Percentiles rank a stretch among this genome's conserved stretches.
These are phyloP conservation scores for Salix suchowensis DNA, from an alignment of 345 rosid genomes.

Conservation along the genomic window DNA sequence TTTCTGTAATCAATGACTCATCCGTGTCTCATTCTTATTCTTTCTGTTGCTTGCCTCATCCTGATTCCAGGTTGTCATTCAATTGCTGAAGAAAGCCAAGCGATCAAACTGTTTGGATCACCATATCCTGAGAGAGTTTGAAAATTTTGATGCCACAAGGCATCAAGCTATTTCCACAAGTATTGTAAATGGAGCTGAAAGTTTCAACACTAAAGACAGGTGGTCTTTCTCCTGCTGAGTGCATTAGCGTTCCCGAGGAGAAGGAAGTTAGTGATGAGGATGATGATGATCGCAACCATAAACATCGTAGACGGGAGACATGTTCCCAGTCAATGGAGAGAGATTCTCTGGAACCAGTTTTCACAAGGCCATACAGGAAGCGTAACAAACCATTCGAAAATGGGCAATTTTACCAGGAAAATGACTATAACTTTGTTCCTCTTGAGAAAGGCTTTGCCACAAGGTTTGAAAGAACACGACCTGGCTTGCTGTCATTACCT, in stretches of 20 bases:
- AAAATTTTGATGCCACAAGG: slow-evolving; percentile 15
- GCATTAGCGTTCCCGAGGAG: slow-evolving; percentile 73
- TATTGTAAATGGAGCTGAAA: slow-evolving; percentile 35
- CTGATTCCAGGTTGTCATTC: slow-evolving; percentile 20
- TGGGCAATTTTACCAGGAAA: slow-evolving; percentile 55
- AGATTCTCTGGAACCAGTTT: slow-evolving; percentile 51
- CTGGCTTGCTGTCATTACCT: slow-evolving; percentile 38
- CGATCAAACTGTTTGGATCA: slow-evolving; percentile 1
- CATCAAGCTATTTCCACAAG: neutral
- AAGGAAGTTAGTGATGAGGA: slow-evolving; percentile 96
- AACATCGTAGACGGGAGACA: slow-evolving; percentile 75
- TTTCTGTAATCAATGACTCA: neutral
- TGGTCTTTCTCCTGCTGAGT: slow-evolving; percentile 61
- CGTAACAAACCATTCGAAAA: slow-evolving; percentile 55
- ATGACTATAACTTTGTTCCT: slow-evolving; percentile 33
- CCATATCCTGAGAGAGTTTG: slow-evolving; percentile 17
- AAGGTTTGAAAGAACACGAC: slow-evolving; percentile 59
- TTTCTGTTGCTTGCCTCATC: slow-evolving; percentile 1
- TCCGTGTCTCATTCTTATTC: neutral
- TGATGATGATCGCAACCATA: slow-evolving; percentile 96
- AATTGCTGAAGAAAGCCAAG: slow-evolving; percentile 5
- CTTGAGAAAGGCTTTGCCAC: slow-evolving; percentile 40
- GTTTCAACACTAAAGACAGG: slow-evolving; percentile 59
- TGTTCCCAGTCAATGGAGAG: slow-evolving; percentile 68
- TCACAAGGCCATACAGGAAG: slow-evolving; percentile 65